Evolutionary conservation across 2,329 filamentous ascomycete species (phyloP).

Genomic region (Amauroascus niger): DNA sequence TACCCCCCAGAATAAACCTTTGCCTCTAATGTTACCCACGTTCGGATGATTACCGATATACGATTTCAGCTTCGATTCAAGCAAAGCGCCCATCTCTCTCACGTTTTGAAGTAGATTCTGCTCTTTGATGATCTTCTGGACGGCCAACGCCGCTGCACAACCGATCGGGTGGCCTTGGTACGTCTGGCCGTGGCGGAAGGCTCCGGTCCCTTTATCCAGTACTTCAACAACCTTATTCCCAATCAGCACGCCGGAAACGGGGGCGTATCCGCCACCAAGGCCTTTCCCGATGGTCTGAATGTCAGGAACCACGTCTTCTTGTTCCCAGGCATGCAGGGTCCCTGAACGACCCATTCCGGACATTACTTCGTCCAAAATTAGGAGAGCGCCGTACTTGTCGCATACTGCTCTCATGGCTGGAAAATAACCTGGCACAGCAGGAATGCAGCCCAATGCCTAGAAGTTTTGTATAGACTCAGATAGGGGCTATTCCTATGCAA

Average conservation of each 20-base stretch:
- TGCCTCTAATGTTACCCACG: conserved; percentile 51
- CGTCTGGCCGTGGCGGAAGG: conserved; percentile 51
- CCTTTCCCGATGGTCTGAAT: conserved; percentile 53
- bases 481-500: background rate
- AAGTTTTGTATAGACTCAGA: background rate
- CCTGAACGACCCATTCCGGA: conserved; percentile 52
- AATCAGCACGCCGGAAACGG: conserved; percentile 48
- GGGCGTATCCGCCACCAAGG: conserved; percentile 48
- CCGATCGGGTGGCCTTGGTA: conserved; percentile 51
- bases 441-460: conserved; percentile 58
- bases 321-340: conserved; percentile 50
- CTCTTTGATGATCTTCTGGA: conserved; percentile 49
- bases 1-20: conserved; percentile 51
- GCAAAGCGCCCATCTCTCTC: conserved; percentile 40
- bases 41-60: conserved; percentile 39
- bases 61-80: conserved; percentile 37
- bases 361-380: conserved; percentile 77
- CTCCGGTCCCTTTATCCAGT: conserved; percentile 39
- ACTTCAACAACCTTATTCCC: conserved; percentile 41
- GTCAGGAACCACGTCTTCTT: conserved; percentile 49
- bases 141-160: conserved; percentile 50
- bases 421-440: conserved; percentile 59
- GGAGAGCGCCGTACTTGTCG: conserved; percentile 58
- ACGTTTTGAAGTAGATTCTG: conserved; percentile 53
- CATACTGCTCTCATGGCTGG: conserved; percentile 58